phyloP scores from a whole-genome alignment of 2,329 filamentous ascomycete species.

The Fusarium haematococcum region DNA sequence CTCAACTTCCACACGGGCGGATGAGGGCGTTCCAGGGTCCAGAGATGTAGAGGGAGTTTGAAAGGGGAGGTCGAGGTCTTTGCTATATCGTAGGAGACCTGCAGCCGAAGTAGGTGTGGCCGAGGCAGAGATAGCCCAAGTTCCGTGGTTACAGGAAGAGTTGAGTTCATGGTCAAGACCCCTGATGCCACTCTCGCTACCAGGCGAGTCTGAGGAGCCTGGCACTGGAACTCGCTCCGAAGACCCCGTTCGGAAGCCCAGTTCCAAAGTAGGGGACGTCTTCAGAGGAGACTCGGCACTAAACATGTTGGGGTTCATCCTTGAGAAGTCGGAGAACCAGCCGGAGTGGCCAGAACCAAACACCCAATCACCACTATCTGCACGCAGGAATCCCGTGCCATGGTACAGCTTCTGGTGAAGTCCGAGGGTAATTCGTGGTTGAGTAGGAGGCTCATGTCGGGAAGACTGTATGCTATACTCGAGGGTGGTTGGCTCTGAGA shows the following conservation, averaged over 20 bases:
- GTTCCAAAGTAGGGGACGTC: constrained; percentile 53
- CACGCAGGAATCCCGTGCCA: constrained; percentile 53
- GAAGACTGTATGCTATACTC: constrained; percentile 51
- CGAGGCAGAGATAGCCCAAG: constrained; percentile 57
- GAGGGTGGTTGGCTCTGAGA: constrained; percentile 49
- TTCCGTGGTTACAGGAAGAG: constrained; percentile 45
- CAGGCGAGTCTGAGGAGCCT: constrained; percentile 26
- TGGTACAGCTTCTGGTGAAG: constrained; percentile 48
- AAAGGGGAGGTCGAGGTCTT: constrained; percentile 48
- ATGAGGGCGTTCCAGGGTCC: constrained; percentile 13
- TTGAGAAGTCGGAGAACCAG: constrained; percentile 49
- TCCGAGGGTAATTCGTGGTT: constrained; percentile 48
- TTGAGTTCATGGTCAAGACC: constrained; percentile 49
- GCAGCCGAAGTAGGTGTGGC: constrained; percentile 44
- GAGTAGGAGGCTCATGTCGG: constrained; percentile 26
- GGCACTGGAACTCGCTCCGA: constrained; percentile 18
- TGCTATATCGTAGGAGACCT: constrained; percentile 50
- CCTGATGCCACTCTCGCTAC: constrained; percentile 50
- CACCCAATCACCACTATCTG: constrained; percentile 58
- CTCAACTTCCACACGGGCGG: constrained; percentile 57
- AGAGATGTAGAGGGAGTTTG: constrained; percentile 27
- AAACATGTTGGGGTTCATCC: constrained; percentile 45
- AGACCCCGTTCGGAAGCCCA: constrained; percentile 53
- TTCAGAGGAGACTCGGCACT: constrained; percentile 45
- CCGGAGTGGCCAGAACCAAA: constrained; percentile 44